Evolutionary conservation across 805 yeast genomes (phyloP), one percentile per base, ranked within the genome.

Genomic region (Wickerhamiella siamensis): DNA sequence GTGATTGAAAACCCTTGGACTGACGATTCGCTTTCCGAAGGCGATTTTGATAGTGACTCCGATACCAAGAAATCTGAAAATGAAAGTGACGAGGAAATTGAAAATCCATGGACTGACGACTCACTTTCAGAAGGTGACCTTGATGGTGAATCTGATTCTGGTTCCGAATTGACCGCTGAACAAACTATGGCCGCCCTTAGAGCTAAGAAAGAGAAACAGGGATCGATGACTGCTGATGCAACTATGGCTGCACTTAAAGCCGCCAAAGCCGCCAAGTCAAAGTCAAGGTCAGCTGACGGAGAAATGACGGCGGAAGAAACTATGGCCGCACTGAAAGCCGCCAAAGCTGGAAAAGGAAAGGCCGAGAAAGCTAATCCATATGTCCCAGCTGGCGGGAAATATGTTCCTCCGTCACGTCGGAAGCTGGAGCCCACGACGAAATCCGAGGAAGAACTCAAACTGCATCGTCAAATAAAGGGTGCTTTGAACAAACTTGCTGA

Each of bases 401-500:
- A 91, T 55, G 64, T 88, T 14, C 97, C 98, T 1, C 98, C 97
- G 0, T 86, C 94, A 0, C 59, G 81, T 43, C 71, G 97, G 44
- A 69, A 39, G 8, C 41, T 54, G 3, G 52, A 50, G 0, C 60
- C 53, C 3, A 66, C 63, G 2, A 66, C 63, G 2, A 67, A 66
- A 20, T 63, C 71, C 17, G 74, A 70, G 44, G 75, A 70, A 42
- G 55, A 66, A 5, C 39, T 63, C 2, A 71, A 67, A 31, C 62
- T 87, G 31, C 70, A 71, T 41, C 74, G 76, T 51, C 63, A 74
- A 4, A 70, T 87, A 38, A 91, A 86, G 53, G 87, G 96, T 44
- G 75, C 84, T 1, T 65, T 91, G 52, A 91, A 91, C 58, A 79
- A 77, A 58, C 67, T 91, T n/a, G 81, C 95, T 1, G 97, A 88